Conservation (phyloP, 2,329 filamentous ascomycete genomes). For the Plenodomus biglobosus region DNA sequence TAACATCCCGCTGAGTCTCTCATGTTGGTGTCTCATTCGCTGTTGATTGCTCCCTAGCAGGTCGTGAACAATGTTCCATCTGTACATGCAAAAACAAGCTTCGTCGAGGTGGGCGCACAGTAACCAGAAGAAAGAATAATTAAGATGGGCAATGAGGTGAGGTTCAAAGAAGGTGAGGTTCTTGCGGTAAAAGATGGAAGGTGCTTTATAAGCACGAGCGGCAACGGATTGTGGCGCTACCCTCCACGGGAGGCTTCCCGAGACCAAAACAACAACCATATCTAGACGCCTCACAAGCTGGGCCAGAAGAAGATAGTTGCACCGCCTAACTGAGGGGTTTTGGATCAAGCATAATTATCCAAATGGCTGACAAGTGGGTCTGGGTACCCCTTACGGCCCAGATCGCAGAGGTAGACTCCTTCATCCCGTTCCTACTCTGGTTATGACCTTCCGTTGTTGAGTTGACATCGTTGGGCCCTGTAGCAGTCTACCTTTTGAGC, state of each 20-base stretch:
- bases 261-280: neutral
- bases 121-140: neutral
- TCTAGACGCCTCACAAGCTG: neutral
- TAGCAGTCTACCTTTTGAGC: too few relatives aligned
- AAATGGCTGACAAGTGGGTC: too few relatives aligned
- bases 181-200: neutral
- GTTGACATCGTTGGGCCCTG: too few relatives aligned
- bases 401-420: too few relatives aligned
- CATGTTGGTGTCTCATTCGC: neutral
- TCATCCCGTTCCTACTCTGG: too few relatives aligned
- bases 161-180: neutral
- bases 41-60: neutral
- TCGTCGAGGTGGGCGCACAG: neutral
- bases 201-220: neutral
- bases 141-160: neutral
- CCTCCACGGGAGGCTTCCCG: slow-evolving; percentile 1
- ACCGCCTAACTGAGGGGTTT: too few relatives aligned
- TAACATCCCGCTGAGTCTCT: neutral
- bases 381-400: too few relatives aligned
- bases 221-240: neutral
- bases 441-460: too few relatives aligned
- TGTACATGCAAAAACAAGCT: neutral
- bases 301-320: neutral
- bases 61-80: neutral
- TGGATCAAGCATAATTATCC: too few relatives aligned